Evolutionary conservation across 257 asterid genomes (phyloP).

Genomic region (Orobanche coerulescens): DNA sequence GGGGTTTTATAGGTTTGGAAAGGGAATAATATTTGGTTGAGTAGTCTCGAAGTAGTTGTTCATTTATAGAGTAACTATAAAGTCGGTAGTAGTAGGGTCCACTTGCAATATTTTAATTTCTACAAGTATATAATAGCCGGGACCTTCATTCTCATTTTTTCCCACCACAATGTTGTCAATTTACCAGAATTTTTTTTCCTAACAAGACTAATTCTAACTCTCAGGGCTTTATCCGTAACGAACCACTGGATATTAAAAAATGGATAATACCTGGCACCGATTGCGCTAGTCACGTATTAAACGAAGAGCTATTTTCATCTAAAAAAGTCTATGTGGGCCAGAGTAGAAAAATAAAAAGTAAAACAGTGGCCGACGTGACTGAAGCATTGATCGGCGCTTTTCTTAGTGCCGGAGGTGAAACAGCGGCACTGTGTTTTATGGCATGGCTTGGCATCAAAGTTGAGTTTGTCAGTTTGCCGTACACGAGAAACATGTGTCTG

Average conservation of each 20-base stretch:
- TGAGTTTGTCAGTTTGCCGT: conserved; percentile 36
- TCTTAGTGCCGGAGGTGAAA: conserved; percentile 60
- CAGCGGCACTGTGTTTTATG: conserved; percentile 62
- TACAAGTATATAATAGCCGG: too few species aligned
- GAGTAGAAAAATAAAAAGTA: conserved; percentile 35
- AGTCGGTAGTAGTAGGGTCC: too few species aligned
- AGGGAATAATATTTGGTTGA: too few species aligned
- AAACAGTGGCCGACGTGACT: conserved; percentile 61
- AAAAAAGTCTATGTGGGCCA: conserved; percentile 29
- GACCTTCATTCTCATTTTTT: not conserved
- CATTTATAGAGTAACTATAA: too few species aligned
- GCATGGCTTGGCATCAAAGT: conserved; percentile 59
- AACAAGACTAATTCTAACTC: not conserved
- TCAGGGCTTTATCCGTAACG: conserved; percentile 72
- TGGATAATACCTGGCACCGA: conserved; percentile 65
- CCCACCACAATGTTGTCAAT: not conserved
- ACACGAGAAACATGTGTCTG: conserved; percentile 29
- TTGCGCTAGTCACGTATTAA: conserved; percentile 22
- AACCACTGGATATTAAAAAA: conserved; percentile 57
- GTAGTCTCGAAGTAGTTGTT: too few species aligned
- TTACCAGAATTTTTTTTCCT: conserved; percentile 1
- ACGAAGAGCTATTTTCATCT: conserved; percentile 29
- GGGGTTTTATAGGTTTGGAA: too few species aligned
- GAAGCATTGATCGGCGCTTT: conserved; percentile 94
- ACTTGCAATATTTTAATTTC: too few species aligned